Evolutionary conservation across 139 green algal genomes (phyloP).

Genomic region (Micractinium sp.): DNA sequence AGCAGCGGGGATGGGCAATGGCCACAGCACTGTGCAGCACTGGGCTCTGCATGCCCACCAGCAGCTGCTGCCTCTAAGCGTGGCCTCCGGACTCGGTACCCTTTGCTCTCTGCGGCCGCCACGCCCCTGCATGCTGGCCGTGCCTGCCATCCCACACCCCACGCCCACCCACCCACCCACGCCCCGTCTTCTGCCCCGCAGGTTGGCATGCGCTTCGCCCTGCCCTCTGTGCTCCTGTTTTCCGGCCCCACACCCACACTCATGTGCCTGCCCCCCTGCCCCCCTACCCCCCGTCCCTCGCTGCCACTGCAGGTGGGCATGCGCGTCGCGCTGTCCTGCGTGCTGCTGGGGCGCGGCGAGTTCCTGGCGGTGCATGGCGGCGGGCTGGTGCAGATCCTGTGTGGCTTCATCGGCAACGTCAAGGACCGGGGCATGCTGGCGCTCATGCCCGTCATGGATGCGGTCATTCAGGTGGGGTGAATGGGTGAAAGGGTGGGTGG

Average conservation of each 20-base stretch:
- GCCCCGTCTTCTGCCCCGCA: no score
- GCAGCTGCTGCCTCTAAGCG: no score
- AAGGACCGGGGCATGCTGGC: conserved; percentile 72
- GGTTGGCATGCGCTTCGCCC: no score
- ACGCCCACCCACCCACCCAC: no score
- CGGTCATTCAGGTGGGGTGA: conserved; percentile 59
- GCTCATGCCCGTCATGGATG: conserved; percentile 62
- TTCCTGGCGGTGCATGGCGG: conserved; percentile 73
- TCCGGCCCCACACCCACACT: not conserved
- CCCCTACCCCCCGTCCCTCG: not conserved
- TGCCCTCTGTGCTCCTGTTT: not conserved
- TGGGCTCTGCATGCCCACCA: no score
- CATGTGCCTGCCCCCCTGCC: not conserved
- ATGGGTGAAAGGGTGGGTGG: conserved; percentile 41
- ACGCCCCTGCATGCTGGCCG: no score
- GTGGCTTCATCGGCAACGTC: conserved; percentile 60
- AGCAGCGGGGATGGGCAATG: no score
- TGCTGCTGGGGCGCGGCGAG: conserved; percentile 69
- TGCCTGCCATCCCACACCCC: no score
- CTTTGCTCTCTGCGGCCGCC: no score
- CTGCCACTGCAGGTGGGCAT: conserved; percentile 35
- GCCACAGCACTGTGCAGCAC: no score
- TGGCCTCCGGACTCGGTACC: no score
- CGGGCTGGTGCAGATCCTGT: conserved; percentile 59
- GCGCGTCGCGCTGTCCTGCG: conserved; percentile 62